Evolutionary conservation across 1,284 basidiomycete genomes (phyloP).

Genomic region (Leccinum solheimii): DNA sequence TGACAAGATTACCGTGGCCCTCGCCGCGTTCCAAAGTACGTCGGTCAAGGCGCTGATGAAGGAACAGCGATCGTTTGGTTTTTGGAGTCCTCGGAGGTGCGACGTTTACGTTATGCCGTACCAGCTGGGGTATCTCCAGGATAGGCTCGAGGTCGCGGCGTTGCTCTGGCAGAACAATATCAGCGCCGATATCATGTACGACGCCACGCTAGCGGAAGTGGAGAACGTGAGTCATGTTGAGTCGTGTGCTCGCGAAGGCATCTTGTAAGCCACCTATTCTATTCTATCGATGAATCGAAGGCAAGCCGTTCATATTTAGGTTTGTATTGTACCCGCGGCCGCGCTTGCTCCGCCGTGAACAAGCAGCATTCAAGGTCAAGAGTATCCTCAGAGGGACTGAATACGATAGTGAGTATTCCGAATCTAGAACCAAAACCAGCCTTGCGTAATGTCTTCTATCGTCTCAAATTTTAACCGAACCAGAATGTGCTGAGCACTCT

Average conservation of each 20-base stretch:
- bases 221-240: constrained; percentile 67
- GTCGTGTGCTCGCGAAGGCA: constrained; percentile 71
- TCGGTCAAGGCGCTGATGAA: constrained; percentile 71
- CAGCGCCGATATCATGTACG: constrained; percentile 87
- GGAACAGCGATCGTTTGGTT: constrained; percentile 81
- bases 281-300: neutral
- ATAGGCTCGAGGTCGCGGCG: constrained; percentile 75
- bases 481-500: too few relatives aligned
- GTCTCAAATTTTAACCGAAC: too few relatives aligned
- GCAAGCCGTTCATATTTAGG: constrained; percentile 24
- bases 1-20: constrained; percentile 73
- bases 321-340: constrained; percentile 73
- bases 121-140: constrained; percentile 71
- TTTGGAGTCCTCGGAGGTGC: constrained; percentile 83
- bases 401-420: constrained; percentile 54
- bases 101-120: constrained; percentile 85
- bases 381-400: constrained; percentile 75
- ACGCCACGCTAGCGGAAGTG: constrained; percentile 58
- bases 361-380: constrained; percentile 76
- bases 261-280: constrained; percentile 53
- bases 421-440: neutral
- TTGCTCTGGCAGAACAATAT: constrained; percentile 82
- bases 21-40: constrained; percentile 72
- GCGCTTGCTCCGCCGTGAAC: constrained; percentile 55
- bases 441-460: neutral